phyloP scores from a whole-genome alignment of 1,284 basidiomycete species.

The Ceratobasidium sp. region DNA sequence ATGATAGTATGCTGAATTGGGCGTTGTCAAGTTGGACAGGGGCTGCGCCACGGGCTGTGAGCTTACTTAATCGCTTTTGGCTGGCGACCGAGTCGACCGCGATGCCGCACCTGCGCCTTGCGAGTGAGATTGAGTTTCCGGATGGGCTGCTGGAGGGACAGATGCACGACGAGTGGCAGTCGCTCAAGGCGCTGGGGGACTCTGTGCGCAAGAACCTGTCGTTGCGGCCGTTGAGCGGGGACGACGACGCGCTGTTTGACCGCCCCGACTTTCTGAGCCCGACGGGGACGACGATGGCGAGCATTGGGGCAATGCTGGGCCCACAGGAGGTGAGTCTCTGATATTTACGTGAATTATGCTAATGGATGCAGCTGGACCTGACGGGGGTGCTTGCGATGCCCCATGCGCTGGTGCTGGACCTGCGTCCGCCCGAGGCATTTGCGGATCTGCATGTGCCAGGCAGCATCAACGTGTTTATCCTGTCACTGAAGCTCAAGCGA shows the following conservation, averaged over 20 bases:
- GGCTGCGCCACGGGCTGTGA: slow-evolving; percentile 7
- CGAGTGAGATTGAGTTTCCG: slow-evolving; percentile 21
- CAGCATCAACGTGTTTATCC: slow-evolving; percentile 82
- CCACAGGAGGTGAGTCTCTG: background rate
- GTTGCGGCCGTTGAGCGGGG: slow-evolving; percentile 6
- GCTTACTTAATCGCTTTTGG: slow-evolving; percentile 15
- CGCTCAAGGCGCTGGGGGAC: slow-evolving; percentile 26
- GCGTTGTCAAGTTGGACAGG: background rate
- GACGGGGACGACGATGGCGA: background rate
- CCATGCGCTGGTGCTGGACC: slow-evolving; percentile 70
- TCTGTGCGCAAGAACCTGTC: slow-evolving; percentile 26
- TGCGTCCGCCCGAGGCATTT: slow-evolving; percentile 71
- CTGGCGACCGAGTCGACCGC: background rate
- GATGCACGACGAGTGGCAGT: slow-evolving; percentile 31
- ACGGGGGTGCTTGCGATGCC: background rate
- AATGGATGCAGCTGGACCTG: background rate
- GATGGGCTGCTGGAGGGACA: slow-evolving; percentile 25
- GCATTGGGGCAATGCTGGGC: background rate
- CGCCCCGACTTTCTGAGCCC: slow-evolving; percentile 31
- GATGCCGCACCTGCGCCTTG: slow-evolving; percentile 31
- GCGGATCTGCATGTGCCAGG: slow-evolving; percentile 65
- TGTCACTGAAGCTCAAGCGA: slow-evolving; percentile 85
- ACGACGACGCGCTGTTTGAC: background rate
- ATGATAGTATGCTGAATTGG: background rate
- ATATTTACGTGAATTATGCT: background rate